Conservation (phyloP, 495 filamentous ascomycete species). For the Tuber brumale region DNA sequence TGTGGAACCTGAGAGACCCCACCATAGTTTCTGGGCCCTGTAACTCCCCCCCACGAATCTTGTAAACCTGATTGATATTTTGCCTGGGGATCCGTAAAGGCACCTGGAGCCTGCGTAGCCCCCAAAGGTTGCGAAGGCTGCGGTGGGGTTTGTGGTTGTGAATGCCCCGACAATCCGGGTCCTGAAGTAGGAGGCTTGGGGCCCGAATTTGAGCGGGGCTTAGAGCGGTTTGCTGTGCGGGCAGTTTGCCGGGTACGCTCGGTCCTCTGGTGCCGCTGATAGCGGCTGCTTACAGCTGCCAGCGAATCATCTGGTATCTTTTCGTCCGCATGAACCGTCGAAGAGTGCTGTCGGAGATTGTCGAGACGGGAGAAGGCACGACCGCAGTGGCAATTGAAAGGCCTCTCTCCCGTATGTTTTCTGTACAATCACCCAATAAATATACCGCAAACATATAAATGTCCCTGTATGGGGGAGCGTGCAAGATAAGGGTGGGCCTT, state of each 20-base stretch:
- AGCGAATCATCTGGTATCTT: slow-evolving; percentile 91
- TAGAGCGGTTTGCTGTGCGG: slow-evolving; percentile 23
- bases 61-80: slow-evolving; percentile 25
- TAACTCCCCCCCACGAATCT: neutral
- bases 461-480: neutral
- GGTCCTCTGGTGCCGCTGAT: slow-evolving; percentile 88
- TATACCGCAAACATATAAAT: neutral
- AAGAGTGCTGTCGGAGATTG: slow-evolving; percentile 92
- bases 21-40: slow-evolving; percentile 3
- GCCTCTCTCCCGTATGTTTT: slow-evolving; percentile 96
- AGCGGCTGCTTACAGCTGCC: slow-evolving; percentile 85
- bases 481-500: slow-evolving; percentile 9
- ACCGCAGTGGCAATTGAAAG: slow-evolving; percentile 94
- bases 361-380: slow-evolving; percentile 94
- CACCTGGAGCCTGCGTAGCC: neutral
- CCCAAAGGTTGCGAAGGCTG: neutral
- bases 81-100: slow-evolving; percentile 6
- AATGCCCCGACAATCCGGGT: slow-evolving; percentile 22
- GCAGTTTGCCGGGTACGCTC: slow-evolving; percentile 27
- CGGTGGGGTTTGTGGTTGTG: slow-evolving; percentile 29
- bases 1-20: slow-evolving; percentile 8
- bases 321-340: slow-evolving; percentile 96
- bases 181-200: slow-evolving; percentile 14
- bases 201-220: slow-evolving; percentile 36
- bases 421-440: slow-evolving; percentile 45